These are phyloP conservation scores for Periconia digitata DNA, from an alignment of 2,329 filamentous ascomycete species.

Conservation along the genomic window DNA sequence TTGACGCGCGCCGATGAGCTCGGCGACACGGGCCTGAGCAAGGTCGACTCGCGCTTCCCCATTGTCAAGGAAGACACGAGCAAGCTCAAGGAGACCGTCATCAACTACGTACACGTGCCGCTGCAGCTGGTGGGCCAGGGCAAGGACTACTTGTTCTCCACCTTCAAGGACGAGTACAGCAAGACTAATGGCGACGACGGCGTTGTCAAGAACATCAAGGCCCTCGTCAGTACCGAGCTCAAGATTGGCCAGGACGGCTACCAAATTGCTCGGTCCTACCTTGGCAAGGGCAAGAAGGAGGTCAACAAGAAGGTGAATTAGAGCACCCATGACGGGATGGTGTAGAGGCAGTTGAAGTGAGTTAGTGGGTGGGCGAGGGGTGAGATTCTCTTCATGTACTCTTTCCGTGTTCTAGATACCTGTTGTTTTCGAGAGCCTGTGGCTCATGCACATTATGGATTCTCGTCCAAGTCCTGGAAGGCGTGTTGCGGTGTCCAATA, in stretches of 20 bases:
- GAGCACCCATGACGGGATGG: background rate
- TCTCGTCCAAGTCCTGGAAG: no score
- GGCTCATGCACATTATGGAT: background rate
- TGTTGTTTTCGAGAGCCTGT: background rate
- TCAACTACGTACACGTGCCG: conserved; percentile 30
- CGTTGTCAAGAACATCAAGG: conserved; percentile 39
- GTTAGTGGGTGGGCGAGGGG: background rate
- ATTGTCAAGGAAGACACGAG: conserved; percentile 53
- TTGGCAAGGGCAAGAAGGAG: conserved; percentile 37
- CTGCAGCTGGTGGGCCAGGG: conserved; percentile 26
- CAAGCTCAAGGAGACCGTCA: conserved; percentile 40
- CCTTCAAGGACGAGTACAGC: conserved; percentile 43
- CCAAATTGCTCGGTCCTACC: conserved; percentile 30
- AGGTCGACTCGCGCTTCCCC: conserved; percentile 41
- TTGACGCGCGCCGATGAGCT: conserved; percentile 73
- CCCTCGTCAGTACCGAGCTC: conserved; percentile 42
- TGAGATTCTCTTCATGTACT: background rate
- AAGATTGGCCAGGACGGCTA: conserved; percentile 41
- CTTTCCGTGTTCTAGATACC: background rate
- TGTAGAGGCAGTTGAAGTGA: background rate
- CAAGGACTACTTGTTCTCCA: conserved; percentile 38
- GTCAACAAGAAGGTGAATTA: conserved; percentile 38
- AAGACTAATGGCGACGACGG: conserved; percentile 41
- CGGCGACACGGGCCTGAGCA: conserved; percentile 40
- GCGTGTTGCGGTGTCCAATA: background rate